Evolutionary conservation across 2,329 filamentous ascomycete species (phyloP).

Genomic region (Teratosphaeria destructans): DNA sequence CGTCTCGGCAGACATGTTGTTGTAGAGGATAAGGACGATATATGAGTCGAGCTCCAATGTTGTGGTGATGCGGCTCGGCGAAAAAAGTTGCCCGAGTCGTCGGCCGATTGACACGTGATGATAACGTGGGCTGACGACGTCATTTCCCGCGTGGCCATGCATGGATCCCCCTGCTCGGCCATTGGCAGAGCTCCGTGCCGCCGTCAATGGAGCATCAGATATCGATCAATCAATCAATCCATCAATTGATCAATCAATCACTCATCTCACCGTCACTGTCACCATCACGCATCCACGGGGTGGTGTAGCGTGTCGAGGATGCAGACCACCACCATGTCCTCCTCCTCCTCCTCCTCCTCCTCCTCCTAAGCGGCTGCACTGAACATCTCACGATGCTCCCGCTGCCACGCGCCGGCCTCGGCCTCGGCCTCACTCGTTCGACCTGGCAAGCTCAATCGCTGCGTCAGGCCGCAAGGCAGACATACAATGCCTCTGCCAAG

Average conservation of each 20-base stretch:
- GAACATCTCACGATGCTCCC: constrained; percentile 3
- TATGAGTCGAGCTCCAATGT: not conserved
- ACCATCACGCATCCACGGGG: no score
- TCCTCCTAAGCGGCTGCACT: not conserved
- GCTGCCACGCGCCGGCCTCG: constrained; percentile 1
- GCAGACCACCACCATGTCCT: not conserved
- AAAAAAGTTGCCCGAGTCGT: not conserved
- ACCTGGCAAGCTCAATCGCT: not conserved
- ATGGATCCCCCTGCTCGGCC: not conserved
- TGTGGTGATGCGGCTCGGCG: not conserved
- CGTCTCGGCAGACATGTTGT: constrained; percentile 44
- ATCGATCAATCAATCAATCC: not conserved
- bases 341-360: not conserved
- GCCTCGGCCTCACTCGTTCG: not conserved
- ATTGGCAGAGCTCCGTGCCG: not conserved
- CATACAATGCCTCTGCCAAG: not conserved
- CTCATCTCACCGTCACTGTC: no score
- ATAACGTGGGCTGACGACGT: not conserved
- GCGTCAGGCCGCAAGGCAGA: not conserved
- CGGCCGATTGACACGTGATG: not conserved
- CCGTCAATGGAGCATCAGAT: not conserved
- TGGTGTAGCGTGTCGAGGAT: not conserved
- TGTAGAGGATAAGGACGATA: not conserved
- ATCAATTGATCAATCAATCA: not conserved
- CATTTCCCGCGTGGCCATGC: not conserved